Conservation (phyloP, 139 green algal genomes). For the Chlorella sp. region DNA sequence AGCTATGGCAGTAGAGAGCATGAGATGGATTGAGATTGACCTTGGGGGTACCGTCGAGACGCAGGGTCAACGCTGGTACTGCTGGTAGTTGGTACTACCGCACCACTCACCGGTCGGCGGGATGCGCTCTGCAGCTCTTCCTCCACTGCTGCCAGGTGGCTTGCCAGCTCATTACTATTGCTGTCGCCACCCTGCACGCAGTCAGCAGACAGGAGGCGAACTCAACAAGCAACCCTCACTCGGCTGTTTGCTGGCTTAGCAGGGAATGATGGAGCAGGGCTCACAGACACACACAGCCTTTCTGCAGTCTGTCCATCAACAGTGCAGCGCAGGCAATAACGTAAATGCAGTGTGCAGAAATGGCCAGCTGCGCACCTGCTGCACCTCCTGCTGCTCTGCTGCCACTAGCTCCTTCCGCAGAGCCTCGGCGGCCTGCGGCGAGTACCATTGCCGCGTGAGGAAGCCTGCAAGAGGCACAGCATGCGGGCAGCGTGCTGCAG, state of each 20-base stretch:
- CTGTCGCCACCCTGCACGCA: too few relatives aligned
- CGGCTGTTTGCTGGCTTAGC: background rate
- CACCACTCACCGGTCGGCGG: too few relatives aligned
- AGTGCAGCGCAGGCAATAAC: too few relatives aligned
- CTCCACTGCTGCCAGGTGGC: background rate
- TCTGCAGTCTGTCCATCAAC: too few relatives aligned
- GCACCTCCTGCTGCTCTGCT: background rate
- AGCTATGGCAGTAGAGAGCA: too few relatives aligned
- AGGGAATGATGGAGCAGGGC: background rate
- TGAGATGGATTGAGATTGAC: too few relatives aligned
- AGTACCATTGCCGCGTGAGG: background rate
- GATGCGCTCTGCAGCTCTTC: background rate
- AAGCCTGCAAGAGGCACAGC: background rate
- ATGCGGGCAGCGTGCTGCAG: background rate
- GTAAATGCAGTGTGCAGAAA: background rate
- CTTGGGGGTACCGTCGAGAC: too few relatives aligned
- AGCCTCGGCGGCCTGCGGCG: background rate
- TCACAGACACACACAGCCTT: too few relatives aligned
- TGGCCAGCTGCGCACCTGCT: background rate
- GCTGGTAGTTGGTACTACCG: too few relatives aligned
- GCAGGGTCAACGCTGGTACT: too few relatives aligned
- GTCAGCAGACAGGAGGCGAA: background rate
- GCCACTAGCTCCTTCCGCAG: background rate
- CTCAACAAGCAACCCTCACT: background rate
- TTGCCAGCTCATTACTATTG: background rate